Conservation (phyloP, 1,139 yeast species). For the Geotrichum aggregatum region DNA sequence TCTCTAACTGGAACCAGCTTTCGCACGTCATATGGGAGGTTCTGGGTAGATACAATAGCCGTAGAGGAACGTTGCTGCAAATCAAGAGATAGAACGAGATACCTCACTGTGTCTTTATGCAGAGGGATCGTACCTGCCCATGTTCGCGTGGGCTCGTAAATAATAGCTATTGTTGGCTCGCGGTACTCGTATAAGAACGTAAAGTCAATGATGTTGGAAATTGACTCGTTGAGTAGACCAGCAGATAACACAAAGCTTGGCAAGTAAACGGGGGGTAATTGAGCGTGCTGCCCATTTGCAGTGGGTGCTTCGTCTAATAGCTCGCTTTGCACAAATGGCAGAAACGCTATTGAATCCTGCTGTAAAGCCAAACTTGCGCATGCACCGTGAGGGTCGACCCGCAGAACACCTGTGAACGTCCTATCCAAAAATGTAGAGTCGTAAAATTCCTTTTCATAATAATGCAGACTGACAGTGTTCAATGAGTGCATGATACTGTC, state of each 20-base stretch:
- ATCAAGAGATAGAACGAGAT: constrained; percentile 61
- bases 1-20: constrained; percentile 57
- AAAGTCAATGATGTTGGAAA: constrained; percentile 62
- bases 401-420: constrained; percentile 47
- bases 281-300: constrained; percentile 19
- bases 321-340: constrained; percentile 58
- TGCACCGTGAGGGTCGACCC: constrained; percentile 61
- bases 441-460: constrained; percentile 67
- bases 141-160: constrained; percentile 58
- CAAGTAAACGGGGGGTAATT: constrained; percentile 26
- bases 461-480: constrained; percentile 76
- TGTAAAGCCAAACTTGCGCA: constrained; percentile 65
- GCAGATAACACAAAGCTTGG: constrained; percentile 53
- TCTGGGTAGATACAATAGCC: constrained; percentile 57
- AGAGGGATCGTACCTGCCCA: constrained; percentile 71
- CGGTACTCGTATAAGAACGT: constrained; percentile 66
- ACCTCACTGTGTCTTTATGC: constrained; percentile 60
- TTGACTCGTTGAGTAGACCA: constrained; percentile 51
- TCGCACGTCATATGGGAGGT: constrained; percentile 73
- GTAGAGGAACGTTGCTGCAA: constrained; percentile 60
- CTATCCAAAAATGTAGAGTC: constrained; percentile 48
- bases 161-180: constrained; percentile 74
- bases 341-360: constrained; percentile 61
- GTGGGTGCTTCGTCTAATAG: constrained; percentile 27
- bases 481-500: constrained; percentile 51